Conservation (phyloP, 345 rosid species). For the Populus pruinosa region DNA sequence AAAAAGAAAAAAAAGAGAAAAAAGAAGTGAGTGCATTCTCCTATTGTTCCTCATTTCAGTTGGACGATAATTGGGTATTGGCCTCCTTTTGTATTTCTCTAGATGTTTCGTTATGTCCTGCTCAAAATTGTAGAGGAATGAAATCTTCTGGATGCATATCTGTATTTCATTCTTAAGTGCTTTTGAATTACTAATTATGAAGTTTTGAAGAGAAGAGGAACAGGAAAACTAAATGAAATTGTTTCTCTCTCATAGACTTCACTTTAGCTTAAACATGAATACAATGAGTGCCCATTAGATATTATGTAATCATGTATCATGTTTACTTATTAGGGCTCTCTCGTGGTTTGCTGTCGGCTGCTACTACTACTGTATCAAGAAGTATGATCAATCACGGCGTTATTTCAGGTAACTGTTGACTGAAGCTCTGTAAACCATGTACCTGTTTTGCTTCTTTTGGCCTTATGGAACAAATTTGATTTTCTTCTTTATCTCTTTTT, state of each 20-base stretch:
- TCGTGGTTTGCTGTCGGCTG: constrained; percentile 89
- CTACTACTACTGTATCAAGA: constrained; percentile 67
- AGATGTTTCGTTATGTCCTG: background rate
- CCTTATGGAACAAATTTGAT: background rate
- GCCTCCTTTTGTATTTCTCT: background rate
- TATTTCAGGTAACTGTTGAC: constrained; percentile 67
- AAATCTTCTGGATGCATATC: background rate
- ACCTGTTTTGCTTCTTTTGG: background rate
- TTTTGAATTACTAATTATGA: background rate
- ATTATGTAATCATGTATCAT: background rate
- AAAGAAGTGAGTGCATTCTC: background rate
- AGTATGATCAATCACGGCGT: constrained; percentile 78
- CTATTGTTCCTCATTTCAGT: no score
- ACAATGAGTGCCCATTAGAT: background rate
- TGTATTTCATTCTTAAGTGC: background rate
- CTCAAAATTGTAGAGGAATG: background rate
- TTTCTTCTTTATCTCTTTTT: constrained; percentile 13
- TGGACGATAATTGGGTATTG: background rate
- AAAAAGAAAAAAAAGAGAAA: background rate
- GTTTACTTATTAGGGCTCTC: constrained; percentile 45
- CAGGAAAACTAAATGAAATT: background rate
- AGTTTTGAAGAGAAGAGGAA: background rate
- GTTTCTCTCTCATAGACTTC: background rate
- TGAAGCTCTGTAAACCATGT: constrained; percentile 3
- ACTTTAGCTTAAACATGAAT: background rate